Evolutionary conservation across 176 grass and related monocot species (phyloP), one percentile per base, ranked within the genome.

Genomic region (Ensete glaucum): DNA sequence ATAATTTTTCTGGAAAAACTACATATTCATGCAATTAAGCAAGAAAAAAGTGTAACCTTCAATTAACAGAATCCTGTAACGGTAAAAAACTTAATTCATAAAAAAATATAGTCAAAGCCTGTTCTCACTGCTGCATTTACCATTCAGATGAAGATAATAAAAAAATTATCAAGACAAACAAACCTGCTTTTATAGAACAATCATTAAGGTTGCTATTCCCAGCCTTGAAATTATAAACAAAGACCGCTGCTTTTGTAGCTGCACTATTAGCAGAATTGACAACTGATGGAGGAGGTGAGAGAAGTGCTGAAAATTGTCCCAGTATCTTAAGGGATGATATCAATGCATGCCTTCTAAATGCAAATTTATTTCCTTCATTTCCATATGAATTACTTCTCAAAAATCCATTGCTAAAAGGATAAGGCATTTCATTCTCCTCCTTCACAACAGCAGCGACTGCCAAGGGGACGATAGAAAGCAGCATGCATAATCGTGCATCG

Each of bases 321-420:
- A 99, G 81, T 82, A 85, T 81, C 88, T 99, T 88, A 70, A 99
- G 95, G 77, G 86, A 91, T 73, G 86, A 88, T 56, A 94, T 62
- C 76, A 99, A 85, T 69, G 86, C 95, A 84, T 87, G 85, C 79
- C 72, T 87, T 85, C 72, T 89, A 56, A 85, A 83, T 81, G 83
- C 79, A 83, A 64, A 74, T 74, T 84, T 84, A 34, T 72, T 88
- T 76, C 69, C 86, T 81, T 86, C 80, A 64, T 70, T 49, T 79
- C 68, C 78, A 78, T 66, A 11, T 23, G 59, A 23, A 66, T 22
- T 64, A 49, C 26, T 25, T 77, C 50, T 65, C 12, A n/a, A 22
- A 64, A 77, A 52, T 17, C 21, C 29, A 24, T 65, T 53, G 19
- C 10, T 52, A 11, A 53, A 64, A 64, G 49, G 60, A 64, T 48